Conservation (phyloP, 2,329 filamentous ascomycete genomes). For the Colletotrichum gloeosporioides region DNA sequence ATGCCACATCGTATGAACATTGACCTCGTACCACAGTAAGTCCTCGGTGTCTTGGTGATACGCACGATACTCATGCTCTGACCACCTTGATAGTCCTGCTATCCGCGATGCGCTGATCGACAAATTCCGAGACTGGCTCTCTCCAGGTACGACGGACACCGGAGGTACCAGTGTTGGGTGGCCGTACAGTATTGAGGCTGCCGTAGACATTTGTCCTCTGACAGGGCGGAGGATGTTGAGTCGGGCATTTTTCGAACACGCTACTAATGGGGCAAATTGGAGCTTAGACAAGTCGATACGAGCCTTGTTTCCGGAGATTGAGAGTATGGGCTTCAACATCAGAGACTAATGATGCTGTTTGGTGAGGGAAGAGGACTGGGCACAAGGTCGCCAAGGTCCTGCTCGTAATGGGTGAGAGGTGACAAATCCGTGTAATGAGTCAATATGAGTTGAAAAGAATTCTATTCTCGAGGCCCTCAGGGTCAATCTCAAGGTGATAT, state of each 20-base stretch:
- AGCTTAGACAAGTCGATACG: conserved; percentile 13
- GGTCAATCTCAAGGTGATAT: not conserved
- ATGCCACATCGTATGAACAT: conserved; percentile 13
- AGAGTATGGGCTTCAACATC: not conserved
- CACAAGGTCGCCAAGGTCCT: not conserved
- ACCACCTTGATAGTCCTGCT: not conserved
- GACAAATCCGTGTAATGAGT: not conserved
- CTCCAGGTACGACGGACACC: conserved; percentile 6
- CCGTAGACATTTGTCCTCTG: conserved; percentile 1
- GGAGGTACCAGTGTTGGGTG: conserved; percentile 8
- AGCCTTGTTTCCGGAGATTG: conserved; percentile 3
- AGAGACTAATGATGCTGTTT: not conserved
- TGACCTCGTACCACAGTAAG: conserved; percentile 12
- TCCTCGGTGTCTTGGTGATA: not conserved
- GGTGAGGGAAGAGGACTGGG: not conserved
- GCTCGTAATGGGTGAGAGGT: not conserved
- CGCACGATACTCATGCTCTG: not conserved
- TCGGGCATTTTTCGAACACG: conserved; percentile 9
- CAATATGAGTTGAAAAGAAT: not conserved
- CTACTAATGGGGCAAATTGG: conserved; percentile 7
- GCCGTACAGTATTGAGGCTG: conserved; percentile 14
- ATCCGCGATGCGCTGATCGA: conserved; percentile 8
- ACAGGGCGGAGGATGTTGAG: conserved; percentile 7
- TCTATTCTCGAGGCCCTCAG: not conserved
- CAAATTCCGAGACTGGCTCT: conserved; percentile 12